Evolutionary conservation across 345 rosid genomes (phyloP).

Genomic region (Raphanus sativus): DNA sequence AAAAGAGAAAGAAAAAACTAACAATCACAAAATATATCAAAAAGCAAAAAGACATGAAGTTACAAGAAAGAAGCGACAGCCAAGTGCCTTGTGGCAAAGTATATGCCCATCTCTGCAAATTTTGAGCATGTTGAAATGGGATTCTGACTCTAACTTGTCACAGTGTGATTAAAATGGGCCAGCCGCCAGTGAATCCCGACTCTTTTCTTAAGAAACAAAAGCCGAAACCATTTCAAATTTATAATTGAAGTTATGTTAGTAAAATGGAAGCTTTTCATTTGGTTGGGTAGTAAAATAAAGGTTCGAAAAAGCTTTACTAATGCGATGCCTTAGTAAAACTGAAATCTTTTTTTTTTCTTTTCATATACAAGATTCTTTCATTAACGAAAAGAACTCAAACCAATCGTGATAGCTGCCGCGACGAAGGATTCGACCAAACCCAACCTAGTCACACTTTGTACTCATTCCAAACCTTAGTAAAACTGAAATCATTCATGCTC

Average conservation of each 20-base stretch:
- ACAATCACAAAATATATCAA: not conserved
- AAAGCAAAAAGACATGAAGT: not conserved
- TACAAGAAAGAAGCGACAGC: not conserved
- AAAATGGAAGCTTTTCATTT: not conserved
- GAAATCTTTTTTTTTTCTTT: not conserved
- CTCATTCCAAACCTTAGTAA: not conserved
- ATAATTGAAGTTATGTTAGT: not conserved
- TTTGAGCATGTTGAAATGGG: not conserved
- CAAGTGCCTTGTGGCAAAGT: not conserved
- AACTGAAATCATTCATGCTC: too few species aligned
- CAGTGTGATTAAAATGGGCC: constrained; percentile 1
- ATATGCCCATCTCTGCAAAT: not conserved
- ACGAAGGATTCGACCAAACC: not conserved
- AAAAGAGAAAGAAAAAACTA: not conserved
- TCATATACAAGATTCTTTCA: not conserved
- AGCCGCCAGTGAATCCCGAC: not conserved
- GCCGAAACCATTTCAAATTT: not conserved
- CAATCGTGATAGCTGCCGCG: not conserved
- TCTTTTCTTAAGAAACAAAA: not conserved
- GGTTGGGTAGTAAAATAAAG: not conserved
- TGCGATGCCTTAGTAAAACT: not conserved
- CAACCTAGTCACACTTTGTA: not conserved
- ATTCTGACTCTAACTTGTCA: not conserved
- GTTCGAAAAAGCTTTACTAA: not conserved
- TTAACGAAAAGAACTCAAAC: not conserved